phyloP scores from a whole-genome alignment of 2,329 filamentous ascomycete species.

The Eutypella sp. region DNA sequence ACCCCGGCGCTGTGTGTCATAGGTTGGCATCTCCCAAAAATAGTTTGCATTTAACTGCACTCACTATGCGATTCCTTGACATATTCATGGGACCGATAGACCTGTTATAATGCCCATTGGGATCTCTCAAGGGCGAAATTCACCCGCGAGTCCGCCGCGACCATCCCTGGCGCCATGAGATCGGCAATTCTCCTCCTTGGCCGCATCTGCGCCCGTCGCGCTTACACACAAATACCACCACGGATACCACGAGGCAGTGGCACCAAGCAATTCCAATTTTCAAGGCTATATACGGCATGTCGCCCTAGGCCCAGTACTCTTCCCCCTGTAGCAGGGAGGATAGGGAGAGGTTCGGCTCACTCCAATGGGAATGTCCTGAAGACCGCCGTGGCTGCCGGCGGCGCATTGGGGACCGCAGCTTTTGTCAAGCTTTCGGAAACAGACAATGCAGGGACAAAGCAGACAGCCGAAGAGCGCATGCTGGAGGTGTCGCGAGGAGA shows the following conservation, averaged over 20 bases:
- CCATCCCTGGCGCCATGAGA: conserved; percentile 38
- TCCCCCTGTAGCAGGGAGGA: conserved; percentile 5
- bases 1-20: no score
- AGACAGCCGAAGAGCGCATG: conserved; percentile 83
- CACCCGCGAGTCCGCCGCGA: not conserved
- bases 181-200: conserved; percentile 36
- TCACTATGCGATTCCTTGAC: conserved; percentile 14
- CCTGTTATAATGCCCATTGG: conserved; percentile 7
- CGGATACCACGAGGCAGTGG: no score
- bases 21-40: not conserved
- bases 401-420: conserved; percentile 46
- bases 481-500: conserved; percentile 75
- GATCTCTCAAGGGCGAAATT: not conserved
- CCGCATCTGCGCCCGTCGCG: conserved; percentile 39
- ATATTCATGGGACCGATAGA: not conserved
- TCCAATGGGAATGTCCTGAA: conserved; percentile 34
- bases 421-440: conserved; percentile 56
- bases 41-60: conserved; percentile 13
- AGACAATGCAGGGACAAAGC: conserved; percentile 41
- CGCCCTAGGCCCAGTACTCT: conserved; percentile 11
- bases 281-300: conserved; percentile 15
- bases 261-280: conserved; percentile 7
- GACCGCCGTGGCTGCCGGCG: conserved; percentile 32
- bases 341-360: conserved; percentile 12
- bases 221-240: conserved; percentile 13